Evolutionary conservation across 495 filamentous ascomycete species (phyloP), one percentile per base, ranked within the genome.

Genomic region (Aspergillus coremiiformis): DNA sequence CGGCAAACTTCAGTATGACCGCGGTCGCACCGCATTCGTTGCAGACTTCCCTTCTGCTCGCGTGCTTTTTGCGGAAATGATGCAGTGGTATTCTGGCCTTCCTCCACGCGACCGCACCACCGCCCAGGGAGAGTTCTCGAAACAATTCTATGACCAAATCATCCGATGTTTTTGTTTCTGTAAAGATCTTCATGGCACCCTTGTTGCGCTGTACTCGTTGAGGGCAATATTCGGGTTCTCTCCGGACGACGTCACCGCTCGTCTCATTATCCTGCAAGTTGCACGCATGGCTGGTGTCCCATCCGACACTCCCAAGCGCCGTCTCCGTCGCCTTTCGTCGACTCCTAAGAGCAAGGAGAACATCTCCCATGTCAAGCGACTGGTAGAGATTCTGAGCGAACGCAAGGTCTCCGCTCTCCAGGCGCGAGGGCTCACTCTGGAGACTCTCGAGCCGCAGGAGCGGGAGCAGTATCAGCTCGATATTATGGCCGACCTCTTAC

Each of bases 1-100:
- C 62, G 79, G 60, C 12, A 76, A 78, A 43, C 73, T 82, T 17
- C 71, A 79, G 51, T 70, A 76, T 27, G 75, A 81, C 54, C 71
- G 66, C 20, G 53, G 71, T 14, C 67, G 65, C 23, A 68, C 68
- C 12, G 55, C 70, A 0, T 68, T 59, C 29, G 55, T 64, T 41
- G 47, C 57, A 4, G 67, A 57, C 29, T 76, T 78, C 39, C 70
- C 71, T 33, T 61, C 64, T 1, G 74, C 75, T 6, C 78, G 87
- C 23, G 47, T 56, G 6, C 72, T 89, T 26, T 87, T 85, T 63
- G 66, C 64, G 0, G 75, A 84, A 21, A 85, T 89, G 81, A 71
- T 83, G 20, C 66, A 62, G 3, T 80, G 78, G 77, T 67, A 69
- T 39, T 60, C 66, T 5, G 56, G 62, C 8, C 63, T 76, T 17